Base-by-base conservation (phyloP, 345 rosid species). In the Eucalyptus pumila region DNA sequence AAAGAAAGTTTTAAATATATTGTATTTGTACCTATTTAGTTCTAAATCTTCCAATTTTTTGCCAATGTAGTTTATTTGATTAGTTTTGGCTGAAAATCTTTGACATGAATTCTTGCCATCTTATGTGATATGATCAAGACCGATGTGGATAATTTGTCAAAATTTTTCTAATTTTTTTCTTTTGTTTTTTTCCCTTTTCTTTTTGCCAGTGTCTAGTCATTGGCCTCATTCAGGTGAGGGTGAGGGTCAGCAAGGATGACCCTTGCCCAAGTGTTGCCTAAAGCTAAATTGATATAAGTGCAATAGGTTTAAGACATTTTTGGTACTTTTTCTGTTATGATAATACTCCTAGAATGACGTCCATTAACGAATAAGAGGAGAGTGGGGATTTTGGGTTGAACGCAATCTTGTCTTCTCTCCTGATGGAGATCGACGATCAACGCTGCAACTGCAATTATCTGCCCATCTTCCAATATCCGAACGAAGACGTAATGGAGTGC, bases 191-290 rank as follows among this genome's bases (percentile, higher is more conserved):
- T 24, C 6, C 30, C 14, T 56, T 56, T 56, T 56, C 30, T 24
- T 56, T 56, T 56, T 0, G 30, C 62, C 0, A 24, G 30, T 56
- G 30, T 9, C 30, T 24, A 24, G 27, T 56, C 27, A 9, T 56
- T 56, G 12, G 62, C 13, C 30, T 24, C 62, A 0, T 30, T 13
- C 0, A 23, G 13, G 62, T 0, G 6, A 56, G 62, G 62, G 62
- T 56, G 62, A 56, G 30, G 62, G 27, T 56, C 6, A 0, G 6
- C 0, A 3, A 56, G 27, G 62, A 9, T 56, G 62, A 9, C 12
- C 62, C 62, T 23, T 24, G 27, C 30, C 62, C 62, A 56, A 56
- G 27, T 56, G 62, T 21, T 56, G 62, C 27, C 62, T 23, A 24
- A 56, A 56, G 30, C 3, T 56, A 26, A 56, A 56, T 56, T 24